Evolutionary conservation across 2,329 filamentous ascomycete genomes (phyloP).

Genomic region (Penicillium olsonii): DNA sequence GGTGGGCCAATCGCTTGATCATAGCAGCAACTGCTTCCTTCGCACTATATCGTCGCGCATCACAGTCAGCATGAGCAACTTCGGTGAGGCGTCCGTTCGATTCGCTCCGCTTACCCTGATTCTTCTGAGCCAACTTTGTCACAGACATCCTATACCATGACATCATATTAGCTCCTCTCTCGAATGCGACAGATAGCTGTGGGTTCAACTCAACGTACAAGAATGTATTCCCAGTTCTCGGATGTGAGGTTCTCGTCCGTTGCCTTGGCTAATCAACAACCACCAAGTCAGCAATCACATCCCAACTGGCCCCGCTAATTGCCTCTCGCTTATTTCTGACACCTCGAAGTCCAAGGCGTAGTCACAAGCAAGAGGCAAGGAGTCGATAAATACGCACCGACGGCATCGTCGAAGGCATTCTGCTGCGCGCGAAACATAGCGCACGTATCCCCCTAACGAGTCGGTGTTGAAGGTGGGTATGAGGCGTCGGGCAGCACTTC

Average conservation of each 20-base stretch:
- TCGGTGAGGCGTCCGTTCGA: background rate
- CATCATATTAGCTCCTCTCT: constrained; percentile 12
- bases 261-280: constrained; percentile 63
- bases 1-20: constrained; percentile 88
- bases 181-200: background rate
- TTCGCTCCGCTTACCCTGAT: constrained; percentile 41
- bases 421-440: constrained; percentile 63
- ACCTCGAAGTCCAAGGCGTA: background rate
- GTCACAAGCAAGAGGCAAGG: background rate
- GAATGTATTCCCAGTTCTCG: constrained; percentile 73
- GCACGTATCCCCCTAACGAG: constrained; percentile 12
- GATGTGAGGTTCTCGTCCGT: constrained; percentile 97
- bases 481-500: constrained; percentile 17
- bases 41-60: constrained; percentile 46
- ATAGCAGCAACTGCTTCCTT: constrained; percentile 86
- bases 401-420: constrained; percentile 70
- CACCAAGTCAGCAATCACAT: constrained; percentile 27
- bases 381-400: constrained; percentile 53
- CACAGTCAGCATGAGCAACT: constrained; percentile 14
- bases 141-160: constrained; percentile 55
- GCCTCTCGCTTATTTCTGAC: background rate
- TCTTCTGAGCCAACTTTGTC: constrained; percentile 58
- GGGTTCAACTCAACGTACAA: constrained; percentile 45
- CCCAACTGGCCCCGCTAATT: background rate
- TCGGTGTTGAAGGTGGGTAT: constrained; percentile 6